Conservation (phyloP, 2,329 filamentous ascomycete species). For the Kalmusia sp. region DNA sequence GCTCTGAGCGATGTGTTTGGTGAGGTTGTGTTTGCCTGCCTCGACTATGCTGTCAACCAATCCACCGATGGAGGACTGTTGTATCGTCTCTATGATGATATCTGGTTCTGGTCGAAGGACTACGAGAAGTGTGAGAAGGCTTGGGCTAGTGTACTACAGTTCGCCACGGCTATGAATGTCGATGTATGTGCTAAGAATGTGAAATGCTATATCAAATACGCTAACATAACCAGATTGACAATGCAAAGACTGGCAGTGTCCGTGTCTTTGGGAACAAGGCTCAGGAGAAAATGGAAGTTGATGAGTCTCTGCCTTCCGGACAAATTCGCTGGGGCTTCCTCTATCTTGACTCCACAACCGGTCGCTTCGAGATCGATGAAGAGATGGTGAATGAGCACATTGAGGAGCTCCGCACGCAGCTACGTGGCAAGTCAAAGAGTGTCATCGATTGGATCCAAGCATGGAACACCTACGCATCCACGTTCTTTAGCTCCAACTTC, state of each 20-base stretch:
- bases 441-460: slow-evolving; percentile 46
- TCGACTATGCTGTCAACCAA: slow-evolving; percentile 56
- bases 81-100: slow-evolving; percentile 58
- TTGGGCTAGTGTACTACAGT: slow-evolving; percentile 54
- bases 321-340: slow-evolving; percentile 44
- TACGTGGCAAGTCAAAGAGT: slow-evolving; percentile 37
- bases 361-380: slow-evolving; percentile 41
- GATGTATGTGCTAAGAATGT: slow-evolving; percentile 25
- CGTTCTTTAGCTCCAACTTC: slow-evolving; percentile 63
- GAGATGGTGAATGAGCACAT: slow-evolving; percentile 42
- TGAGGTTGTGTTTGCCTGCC: slow-evolving; percentile 56
- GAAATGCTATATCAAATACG: neutral
- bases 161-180: slow-evolving; percentile 52
- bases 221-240: slow-evolving; percentile 43
- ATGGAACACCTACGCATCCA: slow-evolving; percentile 62
- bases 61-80: slow-evolving; percentile 50
- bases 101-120: slow-evolving; percentile 57
- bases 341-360: slow-evolving; percentile 29
- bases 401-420: slow-evolving; percentile 36
- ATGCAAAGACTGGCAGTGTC: slow-evolving; percentile 51
- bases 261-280: slow-evolving; percentile 32
- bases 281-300: slow-evolving; percentile 15
- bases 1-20: slow-evolving; percentile 56
- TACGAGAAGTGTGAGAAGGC: slow-evolving; percentile 50
- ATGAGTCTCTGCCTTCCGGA: slow-evolving; percentile 34